Base-by-base conservation (phyloP, 129 eudicot genomes). In the Tanacetum coccineum region DNA sequence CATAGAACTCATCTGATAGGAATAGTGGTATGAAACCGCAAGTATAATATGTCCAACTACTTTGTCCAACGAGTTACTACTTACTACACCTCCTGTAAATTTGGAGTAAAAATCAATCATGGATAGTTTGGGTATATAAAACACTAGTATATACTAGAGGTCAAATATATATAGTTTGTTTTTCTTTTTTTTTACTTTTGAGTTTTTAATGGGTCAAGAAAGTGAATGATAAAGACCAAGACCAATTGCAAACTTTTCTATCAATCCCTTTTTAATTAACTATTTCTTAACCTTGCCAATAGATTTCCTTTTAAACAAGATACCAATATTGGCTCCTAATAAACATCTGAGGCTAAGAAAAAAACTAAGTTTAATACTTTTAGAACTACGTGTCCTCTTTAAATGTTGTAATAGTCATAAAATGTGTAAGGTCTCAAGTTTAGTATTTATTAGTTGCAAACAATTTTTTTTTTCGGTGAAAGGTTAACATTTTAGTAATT, bases 141-240 rank as follows among this genome's bases (percentile, higher is more conserved):
- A 20, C 7, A 45, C 25, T 13, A 44, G 47, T 57, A 57, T 30
- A 0, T 26, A 58, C 58, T 22, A 12, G 46, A 6, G 13, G 74
- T 58, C 66, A n/a, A 45, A 25, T 70, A 10, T 9, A n/a, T 22
- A 70, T 42, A 21, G 42, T 21, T 57, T 25, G 18, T 25, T 42
- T 42, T 10, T 10, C 9, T 14, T 39, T 40, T 40, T 40, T 51
- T 56, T 66, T 40, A 48, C n/a, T n/a, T n/a, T 22, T 22, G 25
- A 65, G 39, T 26, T 64, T 15, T 55, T 11, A 32, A 48, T 2
- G 44, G 19, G 30, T 45, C 66, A 46, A 73, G 71, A 54, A 55
- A 59, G 45, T 55, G 2, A 42, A 17, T 55, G 26, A 54, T 19
- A 46, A 40, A 36, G 73, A 66, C 73, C 30, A 22, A 65, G 72